phyloP scores from a whole-genome alignment of 768 basidiomycete species.

The Panaeolus cyanescens region DNA sequence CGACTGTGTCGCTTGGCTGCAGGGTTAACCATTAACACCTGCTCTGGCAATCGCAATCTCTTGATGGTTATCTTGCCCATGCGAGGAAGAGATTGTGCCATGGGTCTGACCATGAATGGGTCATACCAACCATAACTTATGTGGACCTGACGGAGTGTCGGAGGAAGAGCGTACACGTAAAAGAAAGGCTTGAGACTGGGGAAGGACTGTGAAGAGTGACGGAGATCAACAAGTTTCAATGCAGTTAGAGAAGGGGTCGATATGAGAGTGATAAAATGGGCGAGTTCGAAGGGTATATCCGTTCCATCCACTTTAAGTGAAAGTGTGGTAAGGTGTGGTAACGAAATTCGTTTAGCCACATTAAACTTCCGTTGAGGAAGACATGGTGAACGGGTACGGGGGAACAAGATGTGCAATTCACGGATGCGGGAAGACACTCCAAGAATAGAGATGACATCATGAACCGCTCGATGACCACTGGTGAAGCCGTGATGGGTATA shows the following conservation, averaged over 20 bases:
- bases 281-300: slow-evolving; percentile 65
- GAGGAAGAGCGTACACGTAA: slow-evolving; percentile 42
- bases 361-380: slow-evolving; percentile 26
- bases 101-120: slow-evolving; percentile 36
- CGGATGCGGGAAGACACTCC: slow-evolving; percentile 51
- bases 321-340: slow-evolving; percentile 50
- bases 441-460: slow-evolving; percentile 61
- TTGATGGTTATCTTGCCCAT: slow-evolving; percentile 35
- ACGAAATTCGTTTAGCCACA: slow-evolving; percentile 32
- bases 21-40: slow-evolving; percentile 29
- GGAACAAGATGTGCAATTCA: slow-evolving; percentile 59
- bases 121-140: slow-evolving; percentile 53
- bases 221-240: slow-evolving; percentile 49
- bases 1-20: slow-evolving; percentile 3
- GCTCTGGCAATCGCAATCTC: slow-evolving; percentile 32
- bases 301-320: slow-evolving; percentile 51
- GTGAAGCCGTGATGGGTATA: slow-evolving; percentile 77
- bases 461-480: slow-evolving; percentile 51
- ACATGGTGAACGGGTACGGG: slow-evolving; percentile 32
- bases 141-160: slow-evolving; percentile 37
- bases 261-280: slow-evolving; percentile 51
- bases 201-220: slow-evolving; percentile 38
- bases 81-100: slow-evolving; percentile 32
- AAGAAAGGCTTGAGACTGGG: slow-evolving; percentile 49
- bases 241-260: slow-evolving; percentile 47